A percentile compares a stretch with the other conserved stretches of the same genome.
Evolutionary conservation across 2,329 filamentous ascomycete species (phyloP).

Genomic region (Penicillium crustosum): DNA sequence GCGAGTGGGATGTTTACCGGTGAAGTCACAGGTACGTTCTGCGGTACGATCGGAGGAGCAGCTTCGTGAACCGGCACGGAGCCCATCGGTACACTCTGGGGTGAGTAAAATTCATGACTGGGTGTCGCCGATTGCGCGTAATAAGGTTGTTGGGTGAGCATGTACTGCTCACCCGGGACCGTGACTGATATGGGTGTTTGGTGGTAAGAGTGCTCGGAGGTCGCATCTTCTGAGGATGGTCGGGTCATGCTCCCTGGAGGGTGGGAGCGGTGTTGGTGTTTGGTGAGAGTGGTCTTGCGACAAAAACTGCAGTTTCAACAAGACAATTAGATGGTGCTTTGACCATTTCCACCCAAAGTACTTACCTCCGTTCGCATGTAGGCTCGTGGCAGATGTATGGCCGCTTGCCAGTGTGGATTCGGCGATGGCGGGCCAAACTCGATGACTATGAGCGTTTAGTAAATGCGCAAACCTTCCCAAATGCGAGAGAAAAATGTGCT

Average conservation of each 20-base stretch:
- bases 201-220: conserved; percentile 39
- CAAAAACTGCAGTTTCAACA: conserved; percentile 35
- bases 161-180: conserved; percentile 36
- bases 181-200: conserved; percentile 29
- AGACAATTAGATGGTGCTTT: conserved; percentile 3
- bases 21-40: conserved; percentile 32
- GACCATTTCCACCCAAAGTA: neutral
- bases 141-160: conserved; percentile 38
- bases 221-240: conserved; percentile 38
- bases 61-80: conserved; percentile 32
- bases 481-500: conserved; percentile 11
- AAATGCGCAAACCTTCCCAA: neutral
- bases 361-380: conserved; percentile 41
- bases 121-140: conserved; percentile 36
- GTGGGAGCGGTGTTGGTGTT: conserved; percentile 44
- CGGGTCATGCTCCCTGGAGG: conserved; percentile 35
- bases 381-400: conserved; percentile 44
- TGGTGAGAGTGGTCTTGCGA: conserved; percentile 44
- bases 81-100: conserved; percentile 34
- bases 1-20: conserved; percentile 31
- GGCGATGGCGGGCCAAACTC: conserved; percentile 42
- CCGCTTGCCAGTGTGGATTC: conserved; percentile 43
- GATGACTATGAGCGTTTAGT: conserved; percentile 33
- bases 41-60: conserved; percentile 32
- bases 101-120: conserved; percentile 40